These are phyloP conservation scores for Debaryomycetaceae sp. DNA, from an alignment of 1,139 yeast species.

Conservation along the genomic window DNA sequence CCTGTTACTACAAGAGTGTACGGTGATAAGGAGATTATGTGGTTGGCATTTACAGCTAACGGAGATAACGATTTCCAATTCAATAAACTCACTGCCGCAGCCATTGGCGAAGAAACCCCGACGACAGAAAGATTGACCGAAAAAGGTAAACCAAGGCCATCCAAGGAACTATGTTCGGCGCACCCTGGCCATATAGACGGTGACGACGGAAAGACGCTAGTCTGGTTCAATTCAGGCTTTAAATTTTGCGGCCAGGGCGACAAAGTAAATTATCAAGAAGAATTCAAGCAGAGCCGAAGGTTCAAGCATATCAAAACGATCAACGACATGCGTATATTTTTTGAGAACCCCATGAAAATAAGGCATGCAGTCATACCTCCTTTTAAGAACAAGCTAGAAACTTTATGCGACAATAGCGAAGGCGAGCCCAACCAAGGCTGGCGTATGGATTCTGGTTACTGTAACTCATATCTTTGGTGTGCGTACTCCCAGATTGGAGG, in stretches of 20 bases:
- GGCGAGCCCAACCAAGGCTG: slow-evolving; percentile 32
- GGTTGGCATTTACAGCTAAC: slow-evolving; percentile 30
- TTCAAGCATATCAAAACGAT: slow-evolving; percentile 17
- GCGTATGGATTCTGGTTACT: slow-evolving; percentile 29
- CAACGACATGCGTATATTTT: slow-evolving; percentile 19
- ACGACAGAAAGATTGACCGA: slow-evolving; percentile 15
- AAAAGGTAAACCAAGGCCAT: slow-evolving; percentile 17
- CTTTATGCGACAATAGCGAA: slow-evolving; percentile 19
- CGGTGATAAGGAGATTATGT: slow-evolving; percentile 36
- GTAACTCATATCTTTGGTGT: slow-evolving; percentile 45
- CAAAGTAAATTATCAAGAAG: slow-evolving; percentile 21
- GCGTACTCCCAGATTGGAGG: slow-evolving; percentile 44
- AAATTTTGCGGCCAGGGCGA: slow-evolving; percentile 29
- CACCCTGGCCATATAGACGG: slow-evolving; percentile 45
- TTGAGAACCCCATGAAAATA: slow-evolving; percentile 20
- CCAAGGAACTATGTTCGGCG: slow-evolving; percentile 38
- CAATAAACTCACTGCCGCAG: slow-evolving; percentile 26
- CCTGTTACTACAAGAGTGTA: slow-evolving; percentile 24
- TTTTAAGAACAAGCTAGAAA: slow-evolving; percentile 21
- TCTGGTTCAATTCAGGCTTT: slow-evolving; percentile 37
- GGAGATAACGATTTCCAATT: slow-evolving; percentile 34
- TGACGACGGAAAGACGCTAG: slow-evolving; percentile 26
- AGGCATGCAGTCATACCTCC: slow-evolving; percentile 32
- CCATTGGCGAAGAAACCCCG: slow-evolving; percentile 28
- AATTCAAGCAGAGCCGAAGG: slow-evolving; percentile 16